Percentiles rank a stretch among this genome's conserved stretches.
These are phyloP conservation scores for Suhomyces atakaporum DNA, from an alignment of 1,139 yeast genomes.

Conservation along the genomic window DNA sequence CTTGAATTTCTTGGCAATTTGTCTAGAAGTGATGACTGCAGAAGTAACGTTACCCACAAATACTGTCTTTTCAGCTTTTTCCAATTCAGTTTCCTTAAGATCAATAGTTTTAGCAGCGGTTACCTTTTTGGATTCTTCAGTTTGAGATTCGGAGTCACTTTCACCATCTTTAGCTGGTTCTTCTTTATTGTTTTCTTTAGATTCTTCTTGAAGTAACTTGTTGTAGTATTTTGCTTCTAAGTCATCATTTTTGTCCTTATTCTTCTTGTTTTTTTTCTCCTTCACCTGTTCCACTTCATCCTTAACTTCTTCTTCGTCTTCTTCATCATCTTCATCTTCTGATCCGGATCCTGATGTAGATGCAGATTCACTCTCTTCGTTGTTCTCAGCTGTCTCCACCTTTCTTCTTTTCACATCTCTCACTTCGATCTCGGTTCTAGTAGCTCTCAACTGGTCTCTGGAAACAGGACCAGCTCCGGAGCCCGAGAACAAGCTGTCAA, in stretches of 20 bases:
- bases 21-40: conserved; percentile 64
- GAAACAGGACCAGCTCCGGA: conserved; percentile 41
- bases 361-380: conserved; percentile 16
- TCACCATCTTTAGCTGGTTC: conserved; percentile 18
- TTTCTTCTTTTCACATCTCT: conserved; percentile 21
- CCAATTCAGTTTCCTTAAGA: conserved; percentile 68
- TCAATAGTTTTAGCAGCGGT: conserved; percentile 42
- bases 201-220: conserved; percentile 34
- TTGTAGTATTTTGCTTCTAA: conserved; percentile 51
- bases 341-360: conserved; percentile 13
- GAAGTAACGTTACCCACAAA: conserved; percentile 87
- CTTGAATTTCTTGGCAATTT: conserved; percentile 63
- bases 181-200: conserved; percentile 17
- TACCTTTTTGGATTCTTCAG: conserved; percentile 19
- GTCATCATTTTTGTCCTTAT: conserved; percentile 41
- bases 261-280: conserved; percentile 25
- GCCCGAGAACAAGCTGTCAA: conserved; percentile 41
- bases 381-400: conserved; percentile 19
- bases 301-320: conserved; percentile 19
- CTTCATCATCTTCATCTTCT: conserved; percentile 15
- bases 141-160: conserved; percentile 27
- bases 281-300: conserved; percentile 23
- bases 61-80: conserved; percentile 83
- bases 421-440: conserved; percentile 29
- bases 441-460: conserved; percentile 26